Conservation (phyloP, 2,329 filamentous ascomycete genomes). For the Leptosphaerulina australis region DNA sequence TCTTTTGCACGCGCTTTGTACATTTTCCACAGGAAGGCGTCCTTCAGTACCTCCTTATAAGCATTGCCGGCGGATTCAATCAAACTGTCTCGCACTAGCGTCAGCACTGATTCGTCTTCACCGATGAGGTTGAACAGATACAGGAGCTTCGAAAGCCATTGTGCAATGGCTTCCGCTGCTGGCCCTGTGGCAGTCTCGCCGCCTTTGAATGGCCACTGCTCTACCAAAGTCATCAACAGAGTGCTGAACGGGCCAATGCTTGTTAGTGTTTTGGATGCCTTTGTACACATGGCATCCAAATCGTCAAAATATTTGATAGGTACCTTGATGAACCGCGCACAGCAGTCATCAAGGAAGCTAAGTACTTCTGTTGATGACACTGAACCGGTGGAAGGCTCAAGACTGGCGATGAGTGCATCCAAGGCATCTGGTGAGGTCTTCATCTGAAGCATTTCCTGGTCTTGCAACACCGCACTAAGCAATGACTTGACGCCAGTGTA, state of each 20-base stretch:
- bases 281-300: slow-evolving; percentile 58
- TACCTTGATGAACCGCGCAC: slow-evolving; percentile 73
- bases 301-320: slow-evolving; percentile 84
- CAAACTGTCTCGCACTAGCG: slow-evolving; percentile 36
- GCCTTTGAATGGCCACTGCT: slow-evolving; percentile 74
- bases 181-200: slow-evolving; percentile 33
- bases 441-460: slow-evolving; percentile 69
- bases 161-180: slow-evolving; percentile 38
- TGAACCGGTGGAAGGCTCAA: slow-evolving; percentile 49
- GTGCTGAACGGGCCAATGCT: slow-evolving; percentile 60
- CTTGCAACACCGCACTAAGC: slow-evolving; percentile 65
- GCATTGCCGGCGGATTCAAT: slow-evolving; percentile 34
- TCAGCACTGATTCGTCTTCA: slow-evolving; percentile 41
- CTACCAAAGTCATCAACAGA: slow-evolving; percentile 70
- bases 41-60: slow-evolving; percentile 42
- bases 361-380: slow-evolving; percentile 57
- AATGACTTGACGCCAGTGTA: slow-evolving; percentile 61
- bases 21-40: slow-evolving; percentile 48
- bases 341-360: slow-evolving; percentile 81
- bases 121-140: slow-evolving; percentile 46
- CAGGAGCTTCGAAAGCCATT: slow-evolving; percentile 46
- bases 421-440: slow-evolving; percentile 48
- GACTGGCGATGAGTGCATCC: slow-evolving; percentile 57
- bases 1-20: slow-evolving; percentile 46
- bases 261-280: slow-evolving; percentile 23